Base-by-base conservation (phyloP, 306 rosid genomes). In the Urtica urens region DNA sequence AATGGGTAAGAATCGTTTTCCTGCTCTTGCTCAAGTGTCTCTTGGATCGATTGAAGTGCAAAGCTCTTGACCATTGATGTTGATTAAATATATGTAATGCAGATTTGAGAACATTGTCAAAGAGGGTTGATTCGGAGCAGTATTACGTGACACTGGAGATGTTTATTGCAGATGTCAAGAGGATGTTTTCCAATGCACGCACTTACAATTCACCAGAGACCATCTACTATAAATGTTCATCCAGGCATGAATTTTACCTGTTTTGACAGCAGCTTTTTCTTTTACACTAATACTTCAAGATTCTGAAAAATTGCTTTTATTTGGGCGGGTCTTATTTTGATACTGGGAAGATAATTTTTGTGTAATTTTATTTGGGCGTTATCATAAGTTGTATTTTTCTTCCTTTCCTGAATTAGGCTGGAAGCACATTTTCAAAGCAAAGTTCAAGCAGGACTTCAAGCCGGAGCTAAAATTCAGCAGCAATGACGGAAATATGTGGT, bases 81-180 rank as follows among this genome's bases (percentile, higher is more conserved):
- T 1, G 20, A 40, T 16, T 11, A 29, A 10, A 31, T 7, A n/a
- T 11, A 39, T 38, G 23, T 60, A 50, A 5, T 37, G 70, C 72
- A 90, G 99, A 90, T 79, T 58, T 85, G 72, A 90, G 75, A 85
- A 90, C 99, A 27, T 72, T 85, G 94, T 66, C 76, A 11, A 90
- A 81, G 64, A 77, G 99, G 78, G 99, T 90, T 57, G 99, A 90
- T 16, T 90, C 99, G 0, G 99, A 90, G 65, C 95, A 72, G 58
- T 85, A 90, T 65, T 90, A 85, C 21, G 83, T 81, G 4, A 90
- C 99, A 42, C 78, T 90, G 46, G 99, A 90, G 76, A 90, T 90
- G 99, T 90, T 90, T 54, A 70, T 75, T 22, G 99, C 90, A 23
- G 99, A 90, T 69, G 92, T 67, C 28, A 79, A 67, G 70, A 85